Evolutionary conservation across 1,284 basidiomycete species (phyloP), one percentile per base, ranked within the genome.

Genomic region (Microbotryum silenes-acaulis): DNA sequence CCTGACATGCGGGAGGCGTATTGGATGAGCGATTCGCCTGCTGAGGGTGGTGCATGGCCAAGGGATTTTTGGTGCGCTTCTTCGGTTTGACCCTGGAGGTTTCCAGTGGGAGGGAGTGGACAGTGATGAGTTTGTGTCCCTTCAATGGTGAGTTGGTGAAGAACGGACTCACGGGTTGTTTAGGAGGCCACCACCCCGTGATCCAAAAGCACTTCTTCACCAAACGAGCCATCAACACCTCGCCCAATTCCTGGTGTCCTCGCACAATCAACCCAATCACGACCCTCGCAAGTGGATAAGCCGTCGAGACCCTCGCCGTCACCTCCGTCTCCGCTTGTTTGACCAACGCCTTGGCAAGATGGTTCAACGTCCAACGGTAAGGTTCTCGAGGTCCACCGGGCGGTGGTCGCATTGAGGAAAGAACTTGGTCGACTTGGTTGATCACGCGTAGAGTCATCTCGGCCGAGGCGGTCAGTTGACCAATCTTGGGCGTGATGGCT

Each of bases 291-390:
- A 97, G 81, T 0, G 94, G 93, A 51, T 82, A 81, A 0, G 91
- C 92, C 10, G 87, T 87, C 45, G 85, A 83, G 69, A 88, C 85
- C 75, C 93, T 89, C 3, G 91, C 91, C 2, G 88, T 85, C 7
- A 97, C 90, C 76, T 98, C 94, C 0, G 86, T 88, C 77, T 97
- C 92, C 8, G 93, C 92, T 79, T 97, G 96, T 44, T 88, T 81
- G 51, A 97, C 83, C 61, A 98, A 84, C 45, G 85, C 81, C 74
- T 97, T 98, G 57, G 89, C 80, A 25, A 96, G 81, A 23, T 92
- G 88, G 27, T 89, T 93, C 27, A 94, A 81, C 20, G 88, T 81
- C 68, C 91, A 89, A 54, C 80, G 77, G 75, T 93, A 94, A 14
- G 77, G 73, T 85, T 77, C 10, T 75, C 58, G 9, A 46, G 62